phyloP scores from a whole-genome alignment of 2,329 filamentous ascomycete genomes.

The Ophiocordyceps camponoti-rufipedis region DNA sequence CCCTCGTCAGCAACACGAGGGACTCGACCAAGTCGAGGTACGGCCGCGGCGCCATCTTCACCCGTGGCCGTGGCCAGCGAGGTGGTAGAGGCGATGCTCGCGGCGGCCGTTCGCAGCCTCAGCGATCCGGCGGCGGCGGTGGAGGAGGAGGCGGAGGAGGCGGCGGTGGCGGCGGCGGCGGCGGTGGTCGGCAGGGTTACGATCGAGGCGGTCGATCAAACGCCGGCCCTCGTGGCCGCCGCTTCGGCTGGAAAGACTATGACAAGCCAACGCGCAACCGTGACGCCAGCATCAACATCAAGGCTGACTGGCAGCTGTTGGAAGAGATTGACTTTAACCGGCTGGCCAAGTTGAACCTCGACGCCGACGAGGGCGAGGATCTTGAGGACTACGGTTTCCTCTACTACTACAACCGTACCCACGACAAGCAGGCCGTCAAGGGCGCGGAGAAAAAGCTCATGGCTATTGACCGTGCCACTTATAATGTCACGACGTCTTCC shows the following conservation, averaged over 20 bases:
- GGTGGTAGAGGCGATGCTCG: slow-evolving; percentile 46
- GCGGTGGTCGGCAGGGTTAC: slow-evolving; percentile 44
- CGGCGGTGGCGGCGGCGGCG: slow-evolving; percentile 28
- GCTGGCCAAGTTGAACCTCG: slow-evolving; percentile 85
- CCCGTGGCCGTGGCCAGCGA: slow-evolving; percentile 66
- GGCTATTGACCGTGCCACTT: slow-evolving; percentile 81
- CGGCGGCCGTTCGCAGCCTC: slow-evolving; percentile 44
- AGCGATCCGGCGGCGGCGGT: slow-evolving; percentile 31
- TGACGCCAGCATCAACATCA: slow-evolving; percentile 90
- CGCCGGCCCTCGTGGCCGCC: slow-evolving; percentile 51
- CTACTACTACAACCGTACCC: slow-evolving; percentile 92
- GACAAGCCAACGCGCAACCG: slow-evolving; percentile 96
- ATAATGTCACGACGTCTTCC: slow-evolving; percentile 93
- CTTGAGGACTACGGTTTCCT: slow-evolving; percentile 92
- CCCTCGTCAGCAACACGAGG: slow-evolving; percentile 87
- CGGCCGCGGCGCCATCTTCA: slow-evolving; percentile 77
- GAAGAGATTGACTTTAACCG: slow-evolving; percentile 99
- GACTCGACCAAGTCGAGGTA: slow-evolving; percentile 76
- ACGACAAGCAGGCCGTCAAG: slow-evolving; percentile 87
- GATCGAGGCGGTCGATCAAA: slow-evolving; percentile 55
- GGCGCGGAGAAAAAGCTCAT: slow-evolving; percentile 72
- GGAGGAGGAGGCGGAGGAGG: background rate
- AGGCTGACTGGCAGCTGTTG: slow-evolving; percentile 84
- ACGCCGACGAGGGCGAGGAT: slow-evolving; percentile 88
- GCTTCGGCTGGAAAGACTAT: slow-evolving; percentile 97